These are phyloP conservation scores for Dendrocalamus latiflorus DNA, from an alignment of 202 grass and related monocot species.

Conservation along the genomic window DNA sequence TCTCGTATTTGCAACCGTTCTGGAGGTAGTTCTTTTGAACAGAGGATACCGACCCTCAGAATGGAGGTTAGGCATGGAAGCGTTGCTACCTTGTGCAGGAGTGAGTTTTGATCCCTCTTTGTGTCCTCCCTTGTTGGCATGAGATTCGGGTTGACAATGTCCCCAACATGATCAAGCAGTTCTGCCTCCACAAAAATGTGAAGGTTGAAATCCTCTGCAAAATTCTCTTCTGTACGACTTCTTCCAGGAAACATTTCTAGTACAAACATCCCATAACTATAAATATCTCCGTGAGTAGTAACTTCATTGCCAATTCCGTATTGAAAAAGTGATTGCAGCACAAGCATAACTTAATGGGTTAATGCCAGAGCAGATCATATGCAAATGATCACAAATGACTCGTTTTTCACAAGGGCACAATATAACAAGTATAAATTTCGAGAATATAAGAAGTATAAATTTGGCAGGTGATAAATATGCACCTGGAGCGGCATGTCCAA, in stretches of 20 bases:
- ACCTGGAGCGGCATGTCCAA: conserved; percentile 51
- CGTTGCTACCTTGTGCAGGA: not conserved
- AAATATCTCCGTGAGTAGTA: conserved; percentile 34
- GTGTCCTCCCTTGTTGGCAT: not conserved
- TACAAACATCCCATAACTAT: conserved; percentile 49
- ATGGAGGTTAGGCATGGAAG: conserved; percentile 11
- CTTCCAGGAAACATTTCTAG: conserved; percentile 42
- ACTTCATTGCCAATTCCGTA: conserved; percentile 35
- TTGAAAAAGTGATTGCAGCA: not conserved
- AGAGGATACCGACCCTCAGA: conserved; percentile 17
- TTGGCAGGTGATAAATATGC: not conserved
- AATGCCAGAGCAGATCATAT: not conserved
- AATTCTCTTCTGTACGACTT: conserved; percentile 20
- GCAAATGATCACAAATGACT: not conserved
- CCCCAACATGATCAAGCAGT: not conserved
- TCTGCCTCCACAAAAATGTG: conserved; percentile 21
- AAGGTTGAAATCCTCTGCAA: conserved; percentile 22
- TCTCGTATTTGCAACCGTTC: conserved; percentile 32
- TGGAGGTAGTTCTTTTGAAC: conserved; percentile 17
- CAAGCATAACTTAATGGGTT: not conserved
- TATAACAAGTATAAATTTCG: not conserved
- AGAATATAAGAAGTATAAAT: not conserved
- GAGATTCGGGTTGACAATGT: conserved; percentile 12
- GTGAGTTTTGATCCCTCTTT: not conserved
- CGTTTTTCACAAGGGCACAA: not conserved